Evolutionary conservation across 1,284 basidiomycete species (phyloP).

Genomic region (Tilletia horrida): DNA sequence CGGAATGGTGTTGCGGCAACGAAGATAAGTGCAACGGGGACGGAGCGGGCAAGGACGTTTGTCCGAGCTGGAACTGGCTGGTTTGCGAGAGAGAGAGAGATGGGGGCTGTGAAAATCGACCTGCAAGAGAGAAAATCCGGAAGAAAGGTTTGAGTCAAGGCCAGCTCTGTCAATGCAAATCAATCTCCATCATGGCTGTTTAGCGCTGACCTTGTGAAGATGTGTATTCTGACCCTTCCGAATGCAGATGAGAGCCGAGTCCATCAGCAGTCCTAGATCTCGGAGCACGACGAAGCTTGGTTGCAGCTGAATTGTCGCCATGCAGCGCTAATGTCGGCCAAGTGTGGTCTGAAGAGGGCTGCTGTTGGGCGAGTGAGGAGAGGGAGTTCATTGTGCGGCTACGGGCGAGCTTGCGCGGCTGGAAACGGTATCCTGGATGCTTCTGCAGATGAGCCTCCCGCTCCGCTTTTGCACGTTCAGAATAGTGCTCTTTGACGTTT

Average conservation of each 20-base stretch:
- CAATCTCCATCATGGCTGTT: too few species aligned
- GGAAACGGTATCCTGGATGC: conserved; percentile 10
- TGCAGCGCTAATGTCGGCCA: too few species aligned
- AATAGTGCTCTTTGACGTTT: conserved; percentile 3
- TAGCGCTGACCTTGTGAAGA: too few species aligned
- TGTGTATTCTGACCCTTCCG: too few species aligned
- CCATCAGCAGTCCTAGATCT: neutral
- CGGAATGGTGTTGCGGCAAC: too few species aligned
- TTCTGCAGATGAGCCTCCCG: conserved; percentile 7
- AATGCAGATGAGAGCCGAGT: neutral
- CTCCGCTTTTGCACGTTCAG: neutral
- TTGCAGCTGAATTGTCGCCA: too few species aligned
- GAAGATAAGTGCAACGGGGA: too few species aligned
- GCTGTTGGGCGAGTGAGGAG: too few species aligned
- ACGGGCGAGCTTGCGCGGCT: conserved; percentile 9
- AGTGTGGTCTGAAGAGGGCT: too few species aligned
- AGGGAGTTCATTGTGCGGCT: neutral
- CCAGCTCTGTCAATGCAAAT: too few species aligned
- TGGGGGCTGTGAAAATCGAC: neutral
- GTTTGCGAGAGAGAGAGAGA: neutral
- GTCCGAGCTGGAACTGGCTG: neutral
- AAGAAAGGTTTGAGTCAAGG: too few species aligned
- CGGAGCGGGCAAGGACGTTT: too few species aligned
- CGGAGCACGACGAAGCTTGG: neutral
- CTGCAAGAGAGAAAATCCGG: neutral